Conservation (phyloP, 192 early-diverging fungal genomes). For the Funneliformis geosporum region DNA sequence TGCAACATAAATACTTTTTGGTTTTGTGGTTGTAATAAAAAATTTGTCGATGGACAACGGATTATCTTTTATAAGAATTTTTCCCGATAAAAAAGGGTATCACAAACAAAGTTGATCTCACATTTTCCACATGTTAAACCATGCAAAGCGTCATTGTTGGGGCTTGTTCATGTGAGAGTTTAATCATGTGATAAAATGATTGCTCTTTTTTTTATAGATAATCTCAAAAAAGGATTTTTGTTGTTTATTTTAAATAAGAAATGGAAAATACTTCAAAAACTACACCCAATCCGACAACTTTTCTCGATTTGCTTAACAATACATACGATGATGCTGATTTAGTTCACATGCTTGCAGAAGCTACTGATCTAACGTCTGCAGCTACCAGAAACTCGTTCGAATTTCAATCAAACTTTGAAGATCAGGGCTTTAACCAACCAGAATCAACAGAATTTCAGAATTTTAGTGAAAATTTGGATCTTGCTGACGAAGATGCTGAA, state of each 20-base stretch:
- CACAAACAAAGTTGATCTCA: background rate
- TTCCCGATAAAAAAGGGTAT: background rate
- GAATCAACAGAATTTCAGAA: background rate
- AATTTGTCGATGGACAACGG: background rate
- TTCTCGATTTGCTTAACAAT: constrained; percentile 18
- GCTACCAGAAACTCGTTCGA: background rate
- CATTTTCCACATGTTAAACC: background rate
- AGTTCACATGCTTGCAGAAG: constrained; percentile 12
- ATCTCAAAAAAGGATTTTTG: background rate
- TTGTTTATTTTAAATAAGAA: no score
- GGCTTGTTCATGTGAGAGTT: background rate
- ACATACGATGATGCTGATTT: constrained; percentile 14
- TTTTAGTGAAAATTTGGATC: background rate
- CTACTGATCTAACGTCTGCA: background rate
- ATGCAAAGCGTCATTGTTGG: background rate
- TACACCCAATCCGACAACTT: background rate
- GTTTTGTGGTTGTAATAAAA: background rate
- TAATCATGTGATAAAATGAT: background rate
- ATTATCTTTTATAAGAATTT: background rate
- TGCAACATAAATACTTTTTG: background rate
- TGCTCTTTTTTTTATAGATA: background rate
- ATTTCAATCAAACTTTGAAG: background rate
- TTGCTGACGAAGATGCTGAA: background rate
- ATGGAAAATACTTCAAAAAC: background rate
- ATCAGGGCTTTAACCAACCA: background rate